Conservation (phyloP, 164 flowering plant species). For the Litsea cubeba region DNA sequence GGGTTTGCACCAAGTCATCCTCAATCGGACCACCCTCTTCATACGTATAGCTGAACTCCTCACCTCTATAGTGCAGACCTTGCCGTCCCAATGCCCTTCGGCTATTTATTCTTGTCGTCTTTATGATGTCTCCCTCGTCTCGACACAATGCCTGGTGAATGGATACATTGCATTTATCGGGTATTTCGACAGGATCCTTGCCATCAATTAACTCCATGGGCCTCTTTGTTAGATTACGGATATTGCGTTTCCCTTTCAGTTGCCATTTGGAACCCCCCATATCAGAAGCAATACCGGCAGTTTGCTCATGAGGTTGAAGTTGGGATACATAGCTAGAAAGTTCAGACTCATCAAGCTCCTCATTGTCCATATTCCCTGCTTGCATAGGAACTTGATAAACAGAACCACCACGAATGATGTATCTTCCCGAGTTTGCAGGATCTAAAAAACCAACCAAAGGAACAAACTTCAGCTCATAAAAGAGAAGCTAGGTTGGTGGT, state of each 20-base stretch:
- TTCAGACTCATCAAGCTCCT: constrained; percentile 50
- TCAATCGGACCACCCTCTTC: constrained; percentile 27
- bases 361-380: constrained; percentile 44
- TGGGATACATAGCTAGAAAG: constrained; percentile 37
- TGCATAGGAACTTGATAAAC: constrained; percentile 10
- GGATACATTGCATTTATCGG: constrained; percentile 19
- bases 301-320: constrained; percentile 33
- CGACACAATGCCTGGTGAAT: constrained; percentile 22
- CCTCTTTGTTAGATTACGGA: constrained; percentile 50
- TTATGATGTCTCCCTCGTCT: constrained; percentile 18
- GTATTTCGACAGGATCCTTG: constrained; percentile 3
- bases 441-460: constrained; percentile 9
- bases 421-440: constrained; percentile 5
- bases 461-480: background rate
- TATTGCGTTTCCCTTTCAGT: constrained; percentile 82
- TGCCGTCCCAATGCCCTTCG: constrained; percentile 22
- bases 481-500: background rate
- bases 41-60: constrained; percentile 25
- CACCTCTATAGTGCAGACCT: constrained; percentile 19
- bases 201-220: constrained; percentile 26
- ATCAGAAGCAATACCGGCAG: constrained; percentile 26
- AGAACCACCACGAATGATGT: background rate
- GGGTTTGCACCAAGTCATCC: constrained; percentile 22
- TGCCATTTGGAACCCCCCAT: constrained; percentile 81
- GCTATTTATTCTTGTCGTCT: background rate